Conservation (phyloP, 2,329 filamentous ascomycete species). For the Chalara sp. region DNA sequence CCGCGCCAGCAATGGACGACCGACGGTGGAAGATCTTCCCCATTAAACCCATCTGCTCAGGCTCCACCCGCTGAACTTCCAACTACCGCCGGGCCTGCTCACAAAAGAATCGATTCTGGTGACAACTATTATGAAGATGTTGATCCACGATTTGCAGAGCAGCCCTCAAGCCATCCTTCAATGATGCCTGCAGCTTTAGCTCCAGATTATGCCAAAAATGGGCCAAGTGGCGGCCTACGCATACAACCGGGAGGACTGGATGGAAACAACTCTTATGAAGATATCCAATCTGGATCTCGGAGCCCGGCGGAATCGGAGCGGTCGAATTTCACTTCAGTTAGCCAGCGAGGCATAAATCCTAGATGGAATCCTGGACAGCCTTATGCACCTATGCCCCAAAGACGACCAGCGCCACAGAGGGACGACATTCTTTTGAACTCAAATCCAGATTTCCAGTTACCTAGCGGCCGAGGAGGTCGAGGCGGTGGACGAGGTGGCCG, state of each 20-base stretch:
- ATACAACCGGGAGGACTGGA: constrained; percentile 19
- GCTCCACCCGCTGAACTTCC: constrained; percentile 31
- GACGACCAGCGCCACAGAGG: constrained; percentile 34
- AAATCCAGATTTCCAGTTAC: constrained; percentile 79
- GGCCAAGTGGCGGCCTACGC: constrained; percentile 21
- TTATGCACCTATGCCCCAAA: constrained; percentile 26
- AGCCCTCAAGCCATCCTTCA: constrained; percentile 12
- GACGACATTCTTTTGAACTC: constrained; percentile 69
- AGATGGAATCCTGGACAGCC: constrained; percentile 56
- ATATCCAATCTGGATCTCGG: constrained; percentile 53
- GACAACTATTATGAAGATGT: constrained; percentile 84
- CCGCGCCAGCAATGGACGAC: constrained; percentile 50
- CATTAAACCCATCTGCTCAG: constrained; percentile 31
- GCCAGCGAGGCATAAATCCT: constrained; percentile 81
- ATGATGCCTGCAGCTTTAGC: constrained; percentile 27
- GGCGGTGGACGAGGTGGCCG: constrained; percentile 4
- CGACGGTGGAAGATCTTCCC: constrained; percentile 39
- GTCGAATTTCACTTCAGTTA: constrained; percentile 85
- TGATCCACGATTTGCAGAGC: constrained; percentile 73
- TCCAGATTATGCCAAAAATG: constrained; percentile 15
- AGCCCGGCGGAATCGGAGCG: constrained; percentile 73
- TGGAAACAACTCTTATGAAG: constrained; percentile 50
- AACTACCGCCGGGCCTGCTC: constrained; percentile 27
- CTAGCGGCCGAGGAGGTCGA: constrained; percentile 28
- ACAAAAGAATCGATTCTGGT: constrained; percentile 18